Evolutionary conservation across 805 yeast species (phyloP).

Genomic region (Wickerhamiella occidentalis): DNA sequence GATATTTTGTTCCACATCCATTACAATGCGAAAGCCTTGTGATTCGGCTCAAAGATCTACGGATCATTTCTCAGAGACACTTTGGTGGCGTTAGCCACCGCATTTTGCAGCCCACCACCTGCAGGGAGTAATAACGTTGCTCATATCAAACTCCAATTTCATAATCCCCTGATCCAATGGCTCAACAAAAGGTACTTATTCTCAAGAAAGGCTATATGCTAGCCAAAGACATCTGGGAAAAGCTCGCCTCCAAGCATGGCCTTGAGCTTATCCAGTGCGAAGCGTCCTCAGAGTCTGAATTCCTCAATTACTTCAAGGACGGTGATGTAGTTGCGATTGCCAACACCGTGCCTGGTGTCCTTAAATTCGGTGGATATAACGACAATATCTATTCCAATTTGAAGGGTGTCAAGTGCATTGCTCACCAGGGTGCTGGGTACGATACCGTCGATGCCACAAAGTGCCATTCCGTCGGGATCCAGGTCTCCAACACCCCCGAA

Average conservation of each 20-base stretch:
- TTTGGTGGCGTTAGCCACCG: neutral
- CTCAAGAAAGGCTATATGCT: constrained; percentile 48
- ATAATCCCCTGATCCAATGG: neutral
- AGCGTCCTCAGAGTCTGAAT: constrained; percentile 32
- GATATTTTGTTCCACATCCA: constrained; percentile 16
- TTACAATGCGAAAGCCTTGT: constrained; percentile 14
- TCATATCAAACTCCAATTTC: neutral
- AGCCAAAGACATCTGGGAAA: constrained; percentile 53
- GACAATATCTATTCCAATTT: constrained; percentile 32
- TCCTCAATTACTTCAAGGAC: constrained; percentile 29
- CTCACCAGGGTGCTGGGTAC: constrained; percentile 49
- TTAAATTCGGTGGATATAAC: constrained; percentile 34
- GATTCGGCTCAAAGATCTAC: neutral
- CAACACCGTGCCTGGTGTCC: constrained; percentile 33
- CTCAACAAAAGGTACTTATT: constrained; percentile 40
- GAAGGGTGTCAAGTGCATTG: constrained; percentile 34
- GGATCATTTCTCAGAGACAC: neutral
- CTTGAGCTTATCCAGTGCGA: constrained; percentile 38
- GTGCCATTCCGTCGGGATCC: constrained; percentile 33
- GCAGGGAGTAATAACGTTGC: neutral
- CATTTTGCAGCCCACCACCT: neutral
- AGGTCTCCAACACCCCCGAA: constrained; percentile 42
- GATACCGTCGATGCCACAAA: constrained; percentile 35
- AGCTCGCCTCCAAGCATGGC: constrained; percentile 32
- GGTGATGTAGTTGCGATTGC: constrained; percentile 33